Conservation (phyloP, 306 rosid species). For the Betula pendula region DNA sequence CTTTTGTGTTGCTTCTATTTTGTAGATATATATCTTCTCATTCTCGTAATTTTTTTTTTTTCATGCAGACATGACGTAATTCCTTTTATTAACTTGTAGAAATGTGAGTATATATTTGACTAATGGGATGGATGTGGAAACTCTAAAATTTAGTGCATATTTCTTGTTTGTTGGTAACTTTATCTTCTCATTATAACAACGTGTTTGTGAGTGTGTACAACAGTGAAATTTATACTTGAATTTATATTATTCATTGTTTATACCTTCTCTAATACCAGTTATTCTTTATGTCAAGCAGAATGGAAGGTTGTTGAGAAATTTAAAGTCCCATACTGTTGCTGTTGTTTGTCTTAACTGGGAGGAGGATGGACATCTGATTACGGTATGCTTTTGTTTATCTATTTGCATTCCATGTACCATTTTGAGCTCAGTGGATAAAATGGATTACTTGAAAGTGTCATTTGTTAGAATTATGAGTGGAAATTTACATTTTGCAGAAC, state of each 20-base stretch:
- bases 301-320: constrained; percentile 81
- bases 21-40: neutral
- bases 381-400: constrained; percentile 44
- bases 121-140: neutral
- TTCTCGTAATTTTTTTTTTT: neutral
- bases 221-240: constrained; percentile 7
- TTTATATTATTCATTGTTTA: constrained; percentile 18
- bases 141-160: neutral
- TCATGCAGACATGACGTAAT: neutral
- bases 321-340: constrained; percentile 72
- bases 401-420: constrained; percentile 23
- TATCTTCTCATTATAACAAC: constrained; percentile 7
- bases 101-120: neutral
- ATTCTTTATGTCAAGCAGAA: constrained; percentile 52
- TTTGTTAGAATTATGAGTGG: neutral
- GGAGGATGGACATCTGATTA: constrained; percentile 63
- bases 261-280: constrained; percentile 26
- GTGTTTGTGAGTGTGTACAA: constrained; percentile 5
- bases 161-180: neutral
- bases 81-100: neutral
- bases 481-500: neutral
- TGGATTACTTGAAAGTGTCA: neutral
- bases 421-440: constrained; percentile 16
- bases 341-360: constrained; percentile 87
- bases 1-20: neutral